Base-by-base conservation (phyloP, 1,284 basidiomycete species). In the Salmacisia buchloeana region DNA sequence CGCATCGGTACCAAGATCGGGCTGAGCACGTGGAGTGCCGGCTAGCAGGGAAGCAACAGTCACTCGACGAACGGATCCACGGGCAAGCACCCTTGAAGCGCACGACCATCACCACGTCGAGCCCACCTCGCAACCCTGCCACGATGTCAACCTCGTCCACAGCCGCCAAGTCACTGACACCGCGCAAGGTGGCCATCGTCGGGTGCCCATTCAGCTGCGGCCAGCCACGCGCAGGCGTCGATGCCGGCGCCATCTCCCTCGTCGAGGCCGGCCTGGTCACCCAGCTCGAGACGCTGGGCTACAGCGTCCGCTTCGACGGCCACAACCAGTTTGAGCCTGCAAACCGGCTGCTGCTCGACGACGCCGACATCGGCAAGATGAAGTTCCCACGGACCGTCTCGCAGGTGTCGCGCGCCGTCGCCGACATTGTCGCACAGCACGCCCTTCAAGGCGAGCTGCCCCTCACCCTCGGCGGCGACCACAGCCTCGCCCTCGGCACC, bases 401-500 rank as follows among this genome's bases (percentile, higher is more conserved):
- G 23, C 84, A 85, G n/a, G 93, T 97, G 59, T 89, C 86, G 71
- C 81, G 91, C 81, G 85, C 87, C 54, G 88, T 98, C 33, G 87
- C 90, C n/a, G 82, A 85, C 39, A 86, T 83, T 34, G 90, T 98
- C 23, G 86, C 86, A 21, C 84, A 80, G 13, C 89, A 93, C 80
- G 87, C 86, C 36, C 85, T 85, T 81, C 85, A 86, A 61, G 92
- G 94, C 9, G 85, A 88, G 76, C 83, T 98, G 41, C 89, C 93
- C 2, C 83, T 98, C 15, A 97, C 93, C 1, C 83, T 98, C n/a
- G 96, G 94, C 18, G 96, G 96, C 12, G 94, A 97, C 80, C 94
- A 97, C 81, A 93, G 91, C 60, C 82, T 97, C 78, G 69, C 69
- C 31, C 70, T 73, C 15, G 74, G 75, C 56, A 82, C 82, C 9